Conservation (phyloP, 2,329 filamentous ascomycete species). For the Epichloe amarillans region DNA sequence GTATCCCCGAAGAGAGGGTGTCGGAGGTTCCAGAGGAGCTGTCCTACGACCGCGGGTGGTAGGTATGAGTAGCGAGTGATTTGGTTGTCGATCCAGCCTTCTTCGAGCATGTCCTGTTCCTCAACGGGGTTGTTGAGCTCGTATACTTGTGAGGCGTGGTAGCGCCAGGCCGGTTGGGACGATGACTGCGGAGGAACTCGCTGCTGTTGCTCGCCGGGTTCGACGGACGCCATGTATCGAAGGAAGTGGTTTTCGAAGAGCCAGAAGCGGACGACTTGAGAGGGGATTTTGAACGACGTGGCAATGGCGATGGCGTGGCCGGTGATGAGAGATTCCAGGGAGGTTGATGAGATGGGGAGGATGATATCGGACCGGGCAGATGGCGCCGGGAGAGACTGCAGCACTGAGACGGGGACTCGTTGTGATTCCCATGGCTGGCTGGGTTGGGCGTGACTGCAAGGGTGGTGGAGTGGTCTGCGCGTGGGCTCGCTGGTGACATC, state of each 20-base stretch:
- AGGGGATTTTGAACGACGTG: constrained; percentile 40
- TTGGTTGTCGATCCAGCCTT: constrained; percentile 38
- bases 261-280: constrained; percentile 47
- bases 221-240: constrained; percentile 45
- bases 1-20: constrained; percentile 30
- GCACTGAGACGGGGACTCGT: constrained; percentile 34
- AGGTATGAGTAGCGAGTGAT: constrained; percentile 41
- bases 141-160: constrained; percentile 35
- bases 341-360: constrained; percentile 33
- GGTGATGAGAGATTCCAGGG: constrained; percentile 34
- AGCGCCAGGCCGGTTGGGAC: constrained; percentile 13
- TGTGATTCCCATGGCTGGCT: constrained; percentile 28
- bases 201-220: constrained; percentile 22
- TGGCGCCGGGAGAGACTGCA: constrained; percentile 34
- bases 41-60: constrained; percentile 42
- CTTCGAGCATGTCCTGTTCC: constrained; percentile 35
- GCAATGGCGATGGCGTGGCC: constrained; percentile 42
- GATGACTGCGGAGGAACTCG: constrained; percentile 19
- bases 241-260: constrained; percentile 42
- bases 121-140: constrained; percentile 47
- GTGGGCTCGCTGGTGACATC: constrained; percentile 4
- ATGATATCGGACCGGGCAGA: constrained; percentile 40
- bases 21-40: constrained; percentile 44
- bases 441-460: constrained; percentile 9
- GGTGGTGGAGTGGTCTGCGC: constrained; percentile 17